These are phyloP conservation scores for Botrytis byssoidea DNA, from an alignment of 2,329 filamentous ascomycete genomes.

Conservation along the genomic window DNA sequence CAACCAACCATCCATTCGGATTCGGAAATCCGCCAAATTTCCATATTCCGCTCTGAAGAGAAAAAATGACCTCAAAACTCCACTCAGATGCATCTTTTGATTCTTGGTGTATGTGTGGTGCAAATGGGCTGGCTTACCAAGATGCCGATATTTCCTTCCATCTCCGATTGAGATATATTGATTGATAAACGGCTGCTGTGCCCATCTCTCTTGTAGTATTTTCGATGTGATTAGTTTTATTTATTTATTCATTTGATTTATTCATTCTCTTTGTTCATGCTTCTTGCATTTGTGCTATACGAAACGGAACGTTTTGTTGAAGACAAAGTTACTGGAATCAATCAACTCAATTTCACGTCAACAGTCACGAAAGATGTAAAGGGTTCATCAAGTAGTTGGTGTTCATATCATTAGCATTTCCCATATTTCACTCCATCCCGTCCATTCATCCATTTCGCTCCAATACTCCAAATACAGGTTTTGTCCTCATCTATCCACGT, in stretches of 20 bases:
- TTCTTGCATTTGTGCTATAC: not conserved
- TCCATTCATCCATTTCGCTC: constrained; percentile 10
- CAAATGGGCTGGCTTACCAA: not conserved
- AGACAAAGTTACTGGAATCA: not conserved
- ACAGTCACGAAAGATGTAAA: not conserved
- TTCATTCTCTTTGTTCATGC: not conserved
- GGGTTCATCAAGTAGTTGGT: not conserved
- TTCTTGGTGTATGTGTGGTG: not conserved
- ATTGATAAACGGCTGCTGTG: not conserved
- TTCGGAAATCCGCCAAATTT: not conserved
- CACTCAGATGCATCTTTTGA: not conserved
- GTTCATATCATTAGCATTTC: constrained; percentile 20
- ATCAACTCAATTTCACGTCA: not conserved
- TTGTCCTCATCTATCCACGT: constrained; percentile 13
- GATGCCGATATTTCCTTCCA: not conserved
- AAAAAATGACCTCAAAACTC: not conserved
- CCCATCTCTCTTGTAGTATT: not conserved
- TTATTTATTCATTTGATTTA: not conserved
- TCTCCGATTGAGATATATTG: not conserved
- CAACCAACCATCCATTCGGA: not conserved
- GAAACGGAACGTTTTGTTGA: not conserved
- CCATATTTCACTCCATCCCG: constrained; percentile 5
- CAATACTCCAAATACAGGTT: constrained; percentile 14
- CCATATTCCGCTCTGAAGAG: not conserved
- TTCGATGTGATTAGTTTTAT: not conserved